Percentiles rank a stretch among this genome's conserved stretches.
These are phyloP conservation scores for Rubia yunnanensis DNA, from an alignment of 257 asterid genomes.

Conservation along the genomic window DNA sequence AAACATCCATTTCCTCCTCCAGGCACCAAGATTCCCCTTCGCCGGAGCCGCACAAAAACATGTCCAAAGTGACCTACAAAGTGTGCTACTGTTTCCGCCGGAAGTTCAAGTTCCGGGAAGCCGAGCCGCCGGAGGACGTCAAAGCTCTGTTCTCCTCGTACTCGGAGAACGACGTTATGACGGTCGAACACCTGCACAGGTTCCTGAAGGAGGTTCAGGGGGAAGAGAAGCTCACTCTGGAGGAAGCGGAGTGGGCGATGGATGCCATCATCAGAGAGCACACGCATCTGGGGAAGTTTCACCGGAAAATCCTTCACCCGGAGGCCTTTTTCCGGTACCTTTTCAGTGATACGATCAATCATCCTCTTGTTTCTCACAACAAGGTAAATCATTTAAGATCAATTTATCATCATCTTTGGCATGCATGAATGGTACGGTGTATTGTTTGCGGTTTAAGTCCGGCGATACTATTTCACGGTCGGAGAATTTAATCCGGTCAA, in stretches of 20 bases:
- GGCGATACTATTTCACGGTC: too few species aligned
- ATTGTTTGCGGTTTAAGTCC: too few species aligned
- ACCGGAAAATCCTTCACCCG: constrained; percentile 34
- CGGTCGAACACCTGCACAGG: constrained; percentile 32
- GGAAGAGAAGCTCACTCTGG: constrained; percentile 31
- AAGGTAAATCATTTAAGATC: constrained; percentile 25
- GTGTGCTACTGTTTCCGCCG: constrained; percentile 53
- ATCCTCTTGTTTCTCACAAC: constrained; percentile 43
- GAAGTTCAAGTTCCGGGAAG: constrained; percentile 48
- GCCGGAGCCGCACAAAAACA: constrained; percentile 7
- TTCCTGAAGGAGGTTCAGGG: constrained; percentile 65
- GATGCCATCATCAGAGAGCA: constrained; percentile 36
- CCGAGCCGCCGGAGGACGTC: constrained; percentile 53
- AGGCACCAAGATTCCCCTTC: not conserved
- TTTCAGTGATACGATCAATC: constrained; percentile 29
- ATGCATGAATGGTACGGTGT: too few species aligned
- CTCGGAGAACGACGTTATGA: constrained; percentile 60
- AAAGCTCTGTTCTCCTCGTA: constrained; percentile 33
- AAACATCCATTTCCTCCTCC: not conserved
- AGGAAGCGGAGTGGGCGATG: constrained; percentile 40
- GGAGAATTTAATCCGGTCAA: not conserved
- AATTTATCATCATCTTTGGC: not conserved
- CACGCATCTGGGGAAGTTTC: constrained; percentile 46
- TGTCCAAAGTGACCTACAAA: constrained; percentile 71
- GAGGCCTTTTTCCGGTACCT: constrained; percentile 50